phyloP scores from a whole-genome alignment of 139 green algal genomes.

The Volvox reticuliferus region DNA sequence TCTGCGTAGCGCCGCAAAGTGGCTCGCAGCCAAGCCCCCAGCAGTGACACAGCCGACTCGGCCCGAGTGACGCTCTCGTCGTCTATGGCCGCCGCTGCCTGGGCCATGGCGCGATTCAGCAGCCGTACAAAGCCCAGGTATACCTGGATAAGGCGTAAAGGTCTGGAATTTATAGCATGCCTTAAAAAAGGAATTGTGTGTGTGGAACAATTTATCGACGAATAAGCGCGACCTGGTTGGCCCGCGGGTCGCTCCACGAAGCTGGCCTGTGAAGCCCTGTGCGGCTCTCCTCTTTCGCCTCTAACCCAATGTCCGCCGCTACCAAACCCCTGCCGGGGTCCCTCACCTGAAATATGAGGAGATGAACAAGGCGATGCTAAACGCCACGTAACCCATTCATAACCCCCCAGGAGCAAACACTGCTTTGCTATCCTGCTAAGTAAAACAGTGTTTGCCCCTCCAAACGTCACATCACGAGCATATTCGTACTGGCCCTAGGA shows the following conservation, averaged over 20 bases:
- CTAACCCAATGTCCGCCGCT: too few relatives aligned
- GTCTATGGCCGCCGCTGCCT: not conserved
- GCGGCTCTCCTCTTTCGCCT: too few relatives aligned
- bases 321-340: too few relatives aligned
- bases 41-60: not conserved
- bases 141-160: not conserved
- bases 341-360: too few relatives aligned
- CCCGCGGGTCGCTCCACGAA: too few relatives aligned
- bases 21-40: constrained; percentile 17
- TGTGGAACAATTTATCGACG: not conserved
- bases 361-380: too few relatives aligned
- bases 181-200: not conserved
- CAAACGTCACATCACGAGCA: not conserved
- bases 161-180: too few relatives aligned
- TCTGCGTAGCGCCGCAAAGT: constrained; percentile 27
- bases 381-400: too few relatives aligned
- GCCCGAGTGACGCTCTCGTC: not conserved
- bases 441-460: too few relatives aligned
- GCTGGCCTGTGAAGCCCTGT: too few relatives aligned
- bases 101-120: constrained; percentile 31
- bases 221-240: not conserved
- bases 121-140: constrained; percentile 43
- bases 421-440: too few relatives aligned
- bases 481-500: not conserved
- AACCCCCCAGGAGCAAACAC: too few relatives aligned